Percentiles rank a stretch among this genome's conserved stretches.
Evolutionary conservation across 257 asterid species (phyloP).

Genomic region (Buddleja alternifolia): DNA sequence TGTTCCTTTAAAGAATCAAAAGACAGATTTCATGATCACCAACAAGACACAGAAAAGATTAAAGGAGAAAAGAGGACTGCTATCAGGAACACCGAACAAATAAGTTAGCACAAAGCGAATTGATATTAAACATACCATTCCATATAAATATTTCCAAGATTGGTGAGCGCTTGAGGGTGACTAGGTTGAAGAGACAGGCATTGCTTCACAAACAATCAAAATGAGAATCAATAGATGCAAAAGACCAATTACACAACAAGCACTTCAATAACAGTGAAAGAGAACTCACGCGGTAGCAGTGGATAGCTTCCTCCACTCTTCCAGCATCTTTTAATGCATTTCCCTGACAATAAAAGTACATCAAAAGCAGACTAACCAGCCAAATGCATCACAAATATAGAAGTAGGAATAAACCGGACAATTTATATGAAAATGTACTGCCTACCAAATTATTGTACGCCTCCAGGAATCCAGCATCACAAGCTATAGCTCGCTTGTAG

Average conservation of each 20-base stretch:
- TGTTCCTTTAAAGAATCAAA: conserved; percentile 64
- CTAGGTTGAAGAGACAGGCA: conserved; percentile 91
- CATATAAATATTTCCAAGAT: conserved; percentile 97
- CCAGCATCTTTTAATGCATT: conserved; percentile 98
- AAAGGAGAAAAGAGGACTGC: not conserved
- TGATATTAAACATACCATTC: conserved; percentile 69
- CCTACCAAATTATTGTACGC: conserved; percentile 94
- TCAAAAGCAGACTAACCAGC: conserved; percentile 21
- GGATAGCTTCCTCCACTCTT: conserved; percentile 93
- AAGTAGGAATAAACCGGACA: conserved; percentile 1
- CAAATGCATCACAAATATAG: conserved; percentile 11
- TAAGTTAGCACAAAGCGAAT: conserved; percentile 9
- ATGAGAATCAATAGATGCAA: conserved; percentile 26
- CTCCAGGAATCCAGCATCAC: conserved; percentile 91
- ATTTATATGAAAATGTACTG: conserved; percentile 15
- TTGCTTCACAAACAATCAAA: conserved; percentile 62
- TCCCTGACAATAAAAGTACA: conserved; percentile 54
- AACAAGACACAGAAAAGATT: conserved; percentile 7
- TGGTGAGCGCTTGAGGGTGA: conserved; percentile 98
- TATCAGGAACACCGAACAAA: not conserved
- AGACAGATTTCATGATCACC: conserved; percentile 11
- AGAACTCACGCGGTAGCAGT: conserved; percentile 79
- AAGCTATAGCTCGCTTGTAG: conserved; percentile 92
- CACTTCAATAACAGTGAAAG: conserved; percentile 22
- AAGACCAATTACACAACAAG: conserved; percentile 20